Percentiles rank a stretch among this genome's conserved stretches.
Evolutionary conservation across 768 basidiomycete species (phyloP).

Genomic region (Gymnopilus junonius): DNA sequence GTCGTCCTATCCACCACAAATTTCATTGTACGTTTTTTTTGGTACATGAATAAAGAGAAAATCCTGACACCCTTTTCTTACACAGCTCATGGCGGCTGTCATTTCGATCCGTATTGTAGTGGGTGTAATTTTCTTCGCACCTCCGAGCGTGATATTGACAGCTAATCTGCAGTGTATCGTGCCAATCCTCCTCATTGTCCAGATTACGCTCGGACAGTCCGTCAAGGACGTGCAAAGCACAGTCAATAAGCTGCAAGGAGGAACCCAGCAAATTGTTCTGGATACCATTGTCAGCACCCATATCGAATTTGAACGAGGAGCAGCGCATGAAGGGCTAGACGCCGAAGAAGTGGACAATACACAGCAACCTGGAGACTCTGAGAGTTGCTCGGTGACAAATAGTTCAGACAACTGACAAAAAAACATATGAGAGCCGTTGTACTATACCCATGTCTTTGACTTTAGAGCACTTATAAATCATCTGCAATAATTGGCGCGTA

Average conservation of each 20-base stretch:
- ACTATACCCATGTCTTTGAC: not conserved
- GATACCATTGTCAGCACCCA: conserved; percentile 22
- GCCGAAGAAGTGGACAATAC: not conserved
- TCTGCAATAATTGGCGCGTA: not conserved
- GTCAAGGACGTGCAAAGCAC: conserved; percentile 22
- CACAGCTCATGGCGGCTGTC: conserved; percentile 22
- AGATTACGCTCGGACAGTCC: conserved; percentile 25
- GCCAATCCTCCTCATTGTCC: conserved; percentile 30
- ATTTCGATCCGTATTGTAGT: conserved; percentile 26
- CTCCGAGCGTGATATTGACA: not conserved
- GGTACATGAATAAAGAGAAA: too few relatives aligned
- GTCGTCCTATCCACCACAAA: conserved; percentile 20
- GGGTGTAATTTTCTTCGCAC: conserved; percentile 3
- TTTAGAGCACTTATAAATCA: not conserved
- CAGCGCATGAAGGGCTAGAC: not conserved
- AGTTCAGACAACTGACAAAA: not conserved
- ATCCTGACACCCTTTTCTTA: not conserved
- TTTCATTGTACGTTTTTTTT: conserved; percentile 20
- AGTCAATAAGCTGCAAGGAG: conserved; percentile 14
- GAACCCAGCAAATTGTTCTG: conserved; percentile 15
- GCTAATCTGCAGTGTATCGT: conserved; percentile 22
- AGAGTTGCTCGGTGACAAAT: not conserved
- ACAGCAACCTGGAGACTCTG: not conserved
- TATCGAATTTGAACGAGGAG: not conserved
- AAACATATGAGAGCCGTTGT: not conserved